These are phyloP conservation scores for Dysphania ambrosioides DNA, from an alignment of 148 eudicot genomes.

Conservation along the genomic window DNA sequence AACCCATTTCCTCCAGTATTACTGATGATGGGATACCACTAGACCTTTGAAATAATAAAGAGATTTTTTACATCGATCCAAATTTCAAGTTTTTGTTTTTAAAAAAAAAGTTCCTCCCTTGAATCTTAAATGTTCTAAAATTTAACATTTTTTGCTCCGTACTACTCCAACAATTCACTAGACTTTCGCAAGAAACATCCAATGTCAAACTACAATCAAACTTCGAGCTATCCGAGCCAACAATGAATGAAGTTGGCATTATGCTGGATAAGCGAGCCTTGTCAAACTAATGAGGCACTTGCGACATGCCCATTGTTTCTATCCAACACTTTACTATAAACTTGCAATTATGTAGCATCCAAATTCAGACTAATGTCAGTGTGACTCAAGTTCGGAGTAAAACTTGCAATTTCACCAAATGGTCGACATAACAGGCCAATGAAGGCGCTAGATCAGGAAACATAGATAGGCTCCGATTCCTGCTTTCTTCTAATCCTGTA, in stretches of 20 bases:
- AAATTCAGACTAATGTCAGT: too few relatives aligned
- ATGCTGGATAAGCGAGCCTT: background rate
- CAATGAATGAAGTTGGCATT: too few relatives aligned
- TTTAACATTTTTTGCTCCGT: too few relatives aligned
- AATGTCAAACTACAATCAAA: background rate
- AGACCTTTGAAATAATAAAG: too few relatives aligned
- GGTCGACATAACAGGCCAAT: background rate
- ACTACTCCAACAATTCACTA: background rate
- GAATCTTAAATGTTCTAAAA: too few relatives aligned
- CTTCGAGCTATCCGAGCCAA: too few relatives aligned
- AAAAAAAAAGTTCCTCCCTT: too few relatives aligned
- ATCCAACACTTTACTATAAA: background rate
- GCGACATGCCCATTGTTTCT: background rate
- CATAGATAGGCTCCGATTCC: slow-evolving; percentile 64
- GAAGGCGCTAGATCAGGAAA: slow-evolving; percentile 21
- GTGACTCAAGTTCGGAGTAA: background rate
- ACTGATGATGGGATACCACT: too few relatives aligned
- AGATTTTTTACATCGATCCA: too few relatives aligned
- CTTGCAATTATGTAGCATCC: too few relatives aligned
- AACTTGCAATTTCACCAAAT: background rate
- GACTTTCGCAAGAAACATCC: background rate
- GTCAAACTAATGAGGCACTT: background rate
- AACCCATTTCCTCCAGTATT: too few relatives aligned
- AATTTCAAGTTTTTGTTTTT: too few relatives aligned
- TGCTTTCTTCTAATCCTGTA: slow-evolving; percentile 80